A percentile compares a stretch with the other conserved stretches of the same genome.
These are phyloP conservation scores for Coriaria nepalensis DNA, from an alignment of 306 rosid species.

Conservation along the genomic window DNA sequence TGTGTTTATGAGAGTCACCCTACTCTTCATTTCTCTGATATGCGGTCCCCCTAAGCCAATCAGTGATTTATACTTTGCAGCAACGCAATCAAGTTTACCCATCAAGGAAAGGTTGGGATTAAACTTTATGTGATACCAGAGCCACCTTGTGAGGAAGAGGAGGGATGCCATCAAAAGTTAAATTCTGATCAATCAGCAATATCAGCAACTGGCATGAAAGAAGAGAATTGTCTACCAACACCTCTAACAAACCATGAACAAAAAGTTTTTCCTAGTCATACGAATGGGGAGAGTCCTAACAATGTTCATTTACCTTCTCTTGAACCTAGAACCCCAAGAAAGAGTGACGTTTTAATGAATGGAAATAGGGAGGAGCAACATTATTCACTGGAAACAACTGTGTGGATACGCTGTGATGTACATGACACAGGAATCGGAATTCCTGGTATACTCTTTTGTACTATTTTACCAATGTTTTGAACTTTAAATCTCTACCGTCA, in stretches of 20 bases:
- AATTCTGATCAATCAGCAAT: slow-evolving; percentile 20
- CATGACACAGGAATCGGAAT: slow-evolving; percentile 96
- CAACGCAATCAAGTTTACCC: slow-evolving; percentile 92
- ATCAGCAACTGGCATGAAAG: slow-evolving; percentile 33
- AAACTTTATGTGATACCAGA: slow-evolving; percentile 53
- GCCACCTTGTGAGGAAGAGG: slow-evolving; percentile 37
- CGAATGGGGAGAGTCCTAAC: slow-evolving; percentile 19
- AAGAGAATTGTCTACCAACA: slow-evolving; percentile 27
- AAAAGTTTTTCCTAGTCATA: slow-evolving; percentile 21
- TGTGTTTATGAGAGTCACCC: too few species aligned
- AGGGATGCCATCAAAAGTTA: slow-evolving; percentile 25
- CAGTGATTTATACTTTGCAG: slow-evolving; percentile 30
- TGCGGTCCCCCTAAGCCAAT: slow-evolving; percentile 3
- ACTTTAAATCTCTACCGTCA: not conserved
- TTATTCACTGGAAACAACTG: slow-evolving; percentile 49
- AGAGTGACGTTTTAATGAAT: slow-evolving; percentile 36
- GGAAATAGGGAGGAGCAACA: slow-evolving; percentile 33
- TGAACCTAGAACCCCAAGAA: slow-evolving; percentile 36
- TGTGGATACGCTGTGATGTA: slow-evolving; percentile 88
- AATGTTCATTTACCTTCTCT: slow-evolving; percentile 26
- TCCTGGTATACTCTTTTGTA: slow-evolving; percentile 42
- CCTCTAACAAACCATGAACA: slow-evolving; percentile 21
- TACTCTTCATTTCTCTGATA: not conserved
- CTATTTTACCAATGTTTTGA: not conserved
- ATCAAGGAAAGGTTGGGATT: slow-evolving; percentile 84